These are phyloP conservation scores for Nicotiana noctiflora DNA, from an alignment of 257 asterid species.

Conservation along the genomic window DNA sequence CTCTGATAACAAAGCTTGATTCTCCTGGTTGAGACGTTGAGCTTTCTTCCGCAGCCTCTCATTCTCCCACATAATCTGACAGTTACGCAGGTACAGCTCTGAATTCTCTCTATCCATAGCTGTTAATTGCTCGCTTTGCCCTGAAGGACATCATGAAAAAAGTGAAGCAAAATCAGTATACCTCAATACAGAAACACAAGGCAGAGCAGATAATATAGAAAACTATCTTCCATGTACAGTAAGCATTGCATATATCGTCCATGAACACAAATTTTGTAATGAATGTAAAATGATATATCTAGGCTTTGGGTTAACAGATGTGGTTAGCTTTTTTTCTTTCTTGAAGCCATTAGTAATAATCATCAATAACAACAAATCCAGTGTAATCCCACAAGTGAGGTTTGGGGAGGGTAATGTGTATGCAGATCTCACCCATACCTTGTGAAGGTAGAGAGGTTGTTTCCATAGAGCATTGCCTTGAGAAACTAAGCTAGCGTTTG, in stretches of 20 bases:
- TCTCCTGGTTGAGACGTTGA: slow-evolving; percentile 41
- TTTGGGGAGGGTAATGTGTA: too few relatives aligned
- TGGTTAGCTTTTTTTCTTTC: not conserved
- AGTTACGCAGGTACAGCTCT: slow-evolving; percentile 47
- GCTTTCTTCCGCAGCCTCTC: slow-evolving; percentile 48
- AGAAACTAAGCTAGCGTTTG: too few relatives aligned
- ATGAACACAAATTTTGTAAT: not conserved
- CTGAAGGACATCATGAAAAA: not conserved
- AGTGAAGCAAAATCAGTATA: not conserved
- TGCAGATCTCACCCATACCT: too few relatives aligned
- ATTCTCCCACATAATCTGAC: slow-evolving; percentile 37
- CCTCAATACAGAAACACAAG: not conserved
- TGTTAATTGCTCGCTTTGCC: not conserved
- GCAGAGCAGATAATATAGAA: not conserved
- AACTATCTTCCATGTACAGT: not conserved
- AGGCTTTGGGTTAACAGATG: not conserved
- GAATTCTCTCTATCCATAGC: slow-evolving; percentile 42
- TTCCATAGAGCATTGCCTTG: too few relatives aligned
- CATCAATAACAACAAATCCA: too few relatives aligned
- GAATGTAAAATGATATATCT: not conserved
- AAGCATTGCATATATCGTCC: not conserved
- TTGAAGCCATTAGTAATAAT: not conserved
- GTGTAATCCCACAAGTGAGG: too few relatives aligned
- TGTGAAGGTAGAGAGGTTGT: too few relatives aligned
- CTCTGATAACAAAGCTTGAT: slow-evolving; percentile 37